Conservation (phyloP, 1,139 yeast species). For the Tardiomyces digboiensis region DNA sequence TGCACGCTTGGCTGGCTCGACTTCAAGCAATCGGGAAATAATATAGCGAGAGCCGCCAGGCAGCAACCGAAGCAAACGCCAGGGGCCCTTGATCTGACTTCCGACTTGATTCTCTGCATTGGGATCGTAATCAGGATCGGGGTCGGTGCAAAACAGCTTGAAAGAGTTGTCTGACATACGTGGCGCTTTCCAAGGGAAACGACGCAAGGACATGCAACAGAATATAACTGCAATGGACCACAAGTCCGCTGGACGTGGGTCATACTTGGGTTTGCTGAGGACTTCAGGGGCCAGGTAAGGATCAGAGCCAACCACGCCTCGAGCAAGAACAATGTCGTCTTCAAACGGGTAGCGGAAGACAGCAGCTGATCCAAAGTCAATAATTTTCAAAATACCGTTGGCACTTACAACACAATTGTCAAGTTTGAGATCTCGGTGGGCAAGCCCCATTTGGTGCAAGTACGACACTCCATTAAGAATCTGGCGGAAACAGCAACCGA, state of each 20-base stretch:
- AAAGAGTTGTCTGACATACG: conserved; percentile 80
- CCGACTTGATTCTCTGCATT: conserved; percentile 1
- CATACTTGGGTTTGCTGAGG: conserved; percentile 58
- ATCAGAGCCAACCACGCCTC: conserved; percentile 96
- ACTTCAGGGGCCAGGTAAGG: conserved; percentile 98
- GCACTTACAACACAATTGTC: conserved; percentile 90
- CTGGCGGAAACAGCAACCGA: conserved; percentile 86
- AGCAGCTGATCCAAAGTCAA: conserved; percentile 95
- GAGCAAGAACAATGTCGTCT: conserved; percentile 65
- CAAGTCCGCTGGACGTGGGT: conserved; percentile 88
- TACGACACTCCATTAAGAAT: conserved; percentile 76
- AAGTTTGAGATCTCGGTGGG: conserved; percentile 90
- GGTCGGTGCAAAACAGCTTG: conserved; percentile 47
- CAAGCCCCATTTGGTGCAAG: conserved; percentile 78
- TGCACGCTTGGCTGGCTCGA: conserved; percentile 63
- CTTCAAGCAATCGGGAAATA: conserved; percentile 59
- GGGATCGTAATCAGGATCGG: conserved; percentile 7
- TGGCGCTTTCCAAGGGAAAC: conserved; percentile 98
- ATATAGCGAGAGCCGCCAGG: conserved; percentile 83
- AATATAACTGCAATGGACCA: conserved; percentile 96
- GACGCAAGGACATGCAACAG: conserved; percentile 89
- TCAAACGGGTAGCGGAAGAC: conserved; percentile 92
- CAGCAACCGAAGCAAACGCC: conserved; percentile 73
- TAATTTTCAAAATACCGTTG: conserved; percentile 81
- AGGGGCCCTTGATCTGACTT: conserved; percentile 54